Percentiles rank a stretch among this genome's conserved stretches.
Evolutionary conservation across 306 rosid species (phyloP).

Genomic region (Cucurbita pepo): DNA sequence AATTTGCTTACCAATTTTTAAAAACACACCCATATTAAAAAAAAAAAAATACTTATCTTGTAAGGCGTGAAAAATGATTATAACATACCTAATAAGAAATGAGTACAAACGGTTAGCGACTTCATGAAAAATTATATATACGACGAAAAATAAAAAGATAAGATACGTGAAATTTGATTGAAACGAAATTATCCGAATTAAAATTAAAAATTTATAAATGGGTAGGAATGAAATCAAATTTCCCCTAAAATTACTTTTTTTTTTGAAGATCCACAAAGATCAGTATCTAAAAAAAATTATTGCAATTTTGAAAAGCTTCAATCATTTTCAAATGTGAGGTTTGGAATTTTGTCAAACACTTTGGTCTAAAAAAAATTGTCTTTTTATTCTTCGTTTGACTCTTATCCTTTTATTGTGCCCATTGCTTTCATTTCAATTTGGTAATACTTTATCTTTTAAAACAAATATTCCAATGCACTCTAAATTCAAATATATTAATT

Average conservation of each 20-base stretch:
- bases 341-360: constrained; percentile 1
- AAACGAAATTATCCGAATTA: not conserved
- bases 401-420: not conserved
- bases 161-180: not conserved
- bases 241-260: not conserved
- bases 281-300: not conserved
- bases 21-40: too few species aligned
- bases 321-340: not conserved
- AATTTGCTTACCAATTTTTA: too few species aligned
- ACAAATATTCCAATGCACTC: not conserved
- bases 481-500: not conserved
- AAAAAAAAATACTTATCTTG: too few species aligned
- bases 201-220: not conserved
- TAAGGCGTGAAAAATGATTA: not conserved
- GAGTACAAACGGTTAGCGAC: not conserved
- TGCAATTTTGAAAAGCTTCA: not conserved
- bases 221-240: not conserved
- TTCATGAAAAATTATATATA: not conserved
- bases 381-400: not conserved
- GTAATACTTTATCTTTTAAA: not conserved
- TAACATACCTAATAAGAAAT: not conserved
- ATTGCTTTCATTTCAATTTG: not conserved
- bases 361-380: not conserved
- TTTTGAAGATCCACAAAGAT: not conserved
- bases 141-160: not conserved